Evolutionary conservation across 1,139 yeast genomes (phyloP).

Genomic region (Kodamaea sp.): DNA sequence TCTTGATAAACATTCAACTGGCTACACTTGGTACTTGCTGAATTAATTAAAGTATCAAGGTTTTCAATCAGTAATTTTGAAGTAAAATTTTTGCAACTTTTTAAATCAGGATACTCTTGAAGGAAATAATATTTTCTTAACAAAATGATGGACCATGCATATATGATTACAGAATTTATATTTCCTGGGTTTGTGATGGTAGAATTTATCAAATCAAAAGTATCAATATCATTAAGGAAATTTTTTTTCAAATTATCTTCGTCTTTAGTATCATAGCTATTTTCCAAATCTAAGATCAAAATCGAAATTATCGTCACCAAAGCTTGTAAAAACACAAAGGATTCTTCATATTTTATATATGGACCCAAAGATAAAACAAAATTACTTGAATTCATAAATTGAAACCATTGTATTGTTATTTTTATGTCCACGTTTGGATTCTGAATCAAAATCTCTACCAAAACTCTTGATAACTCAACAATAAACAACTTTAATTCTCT

Average conservation of each 20-base stretch:
- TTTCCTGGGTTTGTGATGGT: slow-evolving; percentile 27
- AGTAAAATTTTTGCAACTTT: slow-evolving; percentile 10
- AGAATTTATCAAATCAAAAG: slow-evolving; percentile 40
- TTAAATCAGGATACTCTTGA: slow-evolving; percentile 32
- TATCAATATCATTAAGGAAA: slow-evolving; percentile 42
- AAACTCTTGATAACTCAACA: slow-evolving; percentile 41
- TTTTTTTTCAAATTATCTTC: slow-evolving; percentile 1
- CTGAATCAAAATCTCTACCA: slow-evolving; percentile 38
- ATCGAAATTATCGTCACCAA: slow-evolving; percentile 49
- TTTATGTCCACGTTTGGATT: slow-evolving; percentile 29
- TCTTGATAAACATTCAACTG: slow-evolving; percentile 46
- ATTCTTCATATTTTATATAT: slow-evolving; percentile 28
- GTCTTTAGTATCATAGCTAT: slow-evolving; percentile 29
- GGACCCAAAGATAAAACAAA: slow-evolving; percentile 33
- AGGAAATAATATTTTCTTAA: slow-evolving; percentile 52
- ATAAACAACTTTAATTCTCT: slow-evolving; percentile 37
- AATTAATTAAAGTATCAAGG: slow-evolving; percentile 20
- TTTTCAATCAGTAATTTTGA: slow-evolving; percentile 16
- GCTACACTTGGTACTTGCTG: slow-evolving; percentile 44
- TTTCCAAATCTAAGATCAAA: slow-evolving; percentile 52
- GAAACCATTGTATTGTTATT: slow-evolving; percentile 53
- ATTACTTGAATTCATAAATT: slow-evolving; percentile 41
- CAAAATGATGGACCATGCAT: slow-evolving; percentile 69
- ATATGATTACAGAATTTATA: slow-evolving; percentile 49
- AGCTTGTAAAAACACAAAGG: slow-evolving; percentile 42